Evolutionary conservation across 768 basidiomycete genomes (phyloP).

Genomic region (Auricularia auricula-judae): DNA sequence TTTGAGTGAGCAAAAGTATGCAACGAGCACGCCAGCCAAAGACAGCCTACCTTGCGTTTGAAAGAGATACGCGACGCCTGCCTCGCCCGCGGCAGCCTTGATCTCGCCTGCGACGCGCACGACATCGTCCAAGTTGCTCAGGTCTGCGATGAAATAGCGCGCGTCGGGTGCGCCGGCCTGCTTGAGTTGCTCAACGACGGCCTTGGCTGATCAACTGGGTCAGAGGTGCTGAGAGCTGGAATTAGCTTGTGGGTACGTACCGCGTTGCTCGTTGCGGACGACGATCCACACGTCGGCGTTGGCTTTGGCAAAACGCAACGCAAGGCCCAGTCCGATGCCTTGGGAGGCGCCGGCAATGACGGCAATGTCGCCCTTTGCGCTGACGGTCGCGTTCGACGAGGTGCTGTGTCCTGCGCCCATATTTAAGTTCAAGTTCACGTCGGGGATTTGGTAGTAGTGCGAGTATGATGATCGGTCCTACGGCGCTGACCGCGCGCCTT

Average conservation of each 20-base stretch:
- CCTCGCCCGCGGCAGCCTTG: background rate
- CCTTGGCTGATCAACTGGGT: background rate
- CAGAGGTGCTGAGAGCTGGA: background rate
- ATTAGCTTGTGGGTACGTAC: background rate
- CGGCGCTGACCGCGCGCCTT: too few relatives aligned
- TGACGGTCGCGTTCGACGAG: background rate
- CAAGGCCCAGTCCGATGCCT: conserved; percentile 40
- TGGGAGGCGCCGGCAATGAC: conserved; percentile 34
- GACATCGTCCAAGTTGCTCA: background rate
- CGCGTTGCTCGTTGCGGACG: background rate
- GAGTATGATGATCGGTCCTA: too few relatives aligned
- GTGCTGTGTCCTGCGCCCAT: too few relatives aligned
- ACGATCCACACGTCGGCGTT: conserved; percentile 27
- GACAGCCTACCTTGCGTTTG: background rate
- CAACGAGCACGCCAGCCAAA: too few relatives aligned
- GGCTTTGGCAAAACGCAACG: conserved; percentile 33
- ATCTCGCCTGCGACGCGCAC: background rate
- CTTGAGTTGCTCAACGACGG: background rate
- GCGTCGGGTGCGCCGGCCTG: background rate
- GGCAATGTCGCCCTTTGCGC: conserved; percentile 14
- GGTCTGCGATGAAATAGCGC: background rate
- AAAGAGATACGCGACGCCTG: background rate
- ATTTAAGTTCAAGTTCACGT: too few relatives aligned
- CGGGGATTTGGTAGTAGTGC: too few relatives aligned
- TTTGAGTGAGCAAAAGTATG: background rate